These are phyloP conservation scores for Cardamine resedifolia DNA, from an alignment of 345 rosid species.

Conservation along the genomic window DNA sequence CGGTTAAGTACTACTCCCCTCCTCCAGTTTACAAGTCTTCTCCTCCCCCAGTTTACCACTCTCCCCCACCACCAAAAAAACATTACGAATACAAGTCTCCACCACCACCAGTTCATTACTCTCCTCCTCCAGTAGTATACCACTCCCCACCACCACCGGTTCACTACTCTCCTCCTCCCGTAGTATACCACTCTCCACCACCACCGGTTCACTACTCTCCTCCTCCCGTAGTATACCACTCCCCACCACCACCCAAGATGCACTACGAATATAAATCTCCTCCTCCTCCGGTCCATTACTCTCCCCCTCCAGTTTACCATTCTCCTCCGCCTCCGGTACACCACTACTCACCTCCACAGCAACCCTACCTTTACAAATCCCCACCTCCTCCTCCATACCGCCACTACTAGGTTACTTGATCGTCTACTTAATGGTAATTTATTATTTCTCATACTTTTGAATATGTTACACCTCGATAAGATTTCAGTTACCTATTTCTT, in stretches of 20 bases:
- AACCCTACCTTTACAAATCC: slow-evolving; percentile 37
- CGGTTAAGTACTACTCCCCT: slow-evolving; percentile 15
- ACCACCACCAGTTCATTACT: slow-evolving; percentile 17
- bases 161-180: slow-evolving; percentile 10
- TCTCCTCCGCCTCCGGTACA: slow-evolving; percentile 23
- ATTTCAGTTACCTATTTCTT: not conserved
- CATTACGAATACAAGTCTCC: slow-evolving; percentile 21
- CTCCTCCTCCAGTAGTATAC: slow-evolving; percentile 19
- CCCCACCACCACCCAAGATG: slow-evolving; percentile 24
- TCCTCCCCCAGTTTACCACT: slow-evolving; percentile 16
- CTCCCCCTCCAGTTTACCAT: slow-evolving; percentile 31
- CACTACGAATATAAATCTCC: slow-evolving; percentile 30
- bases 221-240: slow-evolving; percentile 12
- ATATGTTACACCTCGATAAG: slow-evolving; percentile 1
- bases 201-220: slow-evolving; percentile 21
- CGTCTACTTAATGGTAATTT: slow-evolving; percentile 34
- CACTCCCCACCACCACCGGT: slow-evolving; percentile 22
- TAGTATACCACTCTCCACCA: slow-evolving; percentile 1
- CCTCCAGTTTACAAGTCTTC: slow-evolving; percentile 34
- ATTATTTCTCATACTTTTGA: slow-evolving; percentile 11
- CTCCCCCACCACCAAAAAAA: slow-evolving; percentile 4
- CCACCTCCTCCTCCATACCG: slow-evolving; percentile 55
- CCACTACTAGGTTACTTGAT: slow-evolving; percentile 45
- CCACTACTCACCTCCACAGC: slow-evolving; percentile 31
- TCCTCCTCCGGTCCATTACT: slow-evolving; percentile 27